Evolutionary conservation across 1,139 yeast species (phyloP).

Genomic region (Scheffersomyces segobiensis): DNA sequence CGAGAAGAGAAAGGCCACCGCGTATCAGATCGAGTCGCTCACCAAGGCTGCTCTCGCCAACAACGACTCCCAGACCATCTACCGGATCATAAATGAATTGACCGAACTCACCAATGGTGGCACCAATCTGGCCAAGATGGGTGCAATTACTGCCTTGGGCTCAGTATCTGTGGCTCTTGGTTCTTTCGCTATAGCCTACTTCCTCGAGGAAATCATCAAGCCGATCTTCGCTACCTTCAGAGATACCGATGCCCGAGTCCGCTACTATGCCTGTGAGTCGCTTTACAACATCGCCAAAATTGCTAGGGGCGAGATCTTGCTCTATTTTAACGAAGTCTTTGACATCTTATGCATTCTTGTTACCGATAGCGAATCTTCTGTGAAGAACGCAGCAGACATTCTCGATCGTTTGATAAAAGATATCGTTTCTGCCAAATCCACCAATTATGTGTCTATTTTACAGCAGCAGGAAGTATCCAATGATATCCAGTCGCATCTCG

Average conservation of each 20-base stretch:
- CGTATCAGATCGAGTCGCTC: constrained; percentile 80
- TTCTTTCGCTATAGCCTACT: constrained; percentile 53
- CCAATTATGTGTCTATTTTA: constrained; percentile 83
- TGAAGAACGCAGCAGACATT: constrained; percentile 93
- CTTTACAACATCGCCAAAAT: constrained; percentile 95
- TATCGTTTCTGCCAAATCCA: constrained; percentile 92
- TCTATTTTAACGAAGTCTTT: constrained; percentile 91
- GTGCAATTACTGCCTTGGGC: constrained; percentile 52
- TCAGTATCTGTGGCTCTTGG: constrained; percentile 53
- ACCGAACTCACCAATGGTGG: constrained; percentile 44
- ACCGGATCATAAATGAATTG: constrained; percentile 59
- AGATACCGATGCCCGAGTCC: constrained; percentile 93
- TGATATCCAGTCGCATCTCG: constrained; percentile 45
- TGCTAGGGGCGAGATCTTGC: constrained; percentile 89
- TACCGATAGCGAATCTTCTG: constrained; percentile 89
- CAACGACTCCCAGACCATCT: constrained; percentile 64
- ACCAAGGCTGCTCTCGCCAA: constrained; percentile 81
- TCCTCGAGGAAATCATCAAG: constrained; percentile 82
- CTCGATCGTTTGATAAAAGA: constrained; percentile 90
- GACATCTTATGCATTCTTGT: constrained; percentile 89
- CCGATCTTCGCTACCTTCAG: constrained; percentile 96
- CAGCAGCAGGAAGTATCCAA: constrained; percentile 50
- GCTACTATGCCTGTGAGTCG: constrained; percentile 97
- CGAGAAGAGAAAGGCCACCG: constrained; percentile 93
- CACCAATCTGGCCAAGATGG: constrained; percentile 49